Base-by-base conservation (phyloP, 176 grass and related monocot species). In the Hordeum marinum region DNA sequence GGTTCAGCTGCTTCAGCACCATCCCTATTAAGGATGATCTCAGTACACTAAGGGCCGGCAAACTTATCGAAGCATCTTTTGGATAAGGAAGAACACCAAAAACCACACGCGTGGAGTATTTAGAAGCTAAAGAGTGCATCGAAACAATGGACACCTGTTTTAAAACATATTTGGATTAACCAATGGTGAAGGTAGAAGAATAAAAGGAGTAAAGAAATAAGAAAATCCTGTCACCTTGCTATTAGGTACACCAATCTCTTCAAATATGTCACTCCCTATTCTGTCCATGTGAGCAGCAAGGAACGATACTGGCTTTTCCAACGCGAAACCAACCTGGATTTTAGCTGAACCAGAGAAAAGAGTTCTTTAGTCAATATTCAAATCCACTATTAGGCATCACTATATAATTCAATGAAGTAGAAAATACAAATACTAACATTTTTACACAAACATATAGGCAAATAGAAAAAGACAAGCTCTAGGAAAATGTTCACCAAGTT, bases 1-100 rank as follows among this genome's bases (percentile, higher is more conserved):
- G 77, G 87, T 95, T 92, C 83, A 92, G 71, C 24, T 92, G 93
- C 77, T 82, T 64, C 64, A 92, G 80, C 75, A 92, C 77, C 83
- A 92, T 89, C 83, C 81, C 88, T 86, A 95, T 79, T 68, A 95
- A 90, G 57, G 93, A 88, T 69, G 93, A 95, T 79, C 80, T 95
- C 40, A 95, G 70, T 43, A 95, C 88, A 92, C 90, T 95, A 58
- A 92, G 63, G 21, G 93, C 88, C 8, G 88, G 85, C 68, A 87
- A 84, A 88, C 90, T 92, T 89, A 95, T 92, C 64, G 88, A 88
- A 85, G 83, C 71, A 82, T 90, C 68, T 72, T 90, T 88, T 85
- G 88, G 84, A 57, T 90, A 87, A 82, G 93, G 86, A 90, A 95
- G 86, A 90, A 92, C 88, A 82, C 93, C 83, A 87, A 95, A 95